Evolutionary conservation across 192 early-diverging fungal genomes (phyloP).

Genomic region (Thamnidium elegans): DNA sequence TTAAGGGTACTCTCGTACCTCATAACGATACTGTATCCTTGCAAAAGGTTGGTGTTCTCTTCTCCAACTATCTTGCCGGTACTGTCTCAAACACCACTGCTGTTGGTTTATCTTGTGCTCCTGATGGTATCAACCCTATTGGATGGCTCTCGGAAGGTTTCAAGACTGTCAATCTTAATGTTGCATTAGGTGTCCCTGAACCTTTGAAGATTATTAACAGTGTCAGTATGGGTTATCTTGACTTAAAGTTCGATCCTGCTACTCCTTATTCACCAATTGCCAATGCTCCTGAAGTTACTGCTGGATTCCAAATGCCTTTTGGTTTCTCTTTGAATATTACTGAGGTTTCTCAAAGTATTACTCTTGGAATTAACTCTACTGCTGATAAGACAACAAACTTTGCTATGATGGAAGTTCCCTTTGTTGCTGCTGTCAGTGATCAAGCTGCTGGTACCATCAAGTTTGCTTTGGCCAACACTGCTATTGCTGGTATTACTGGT

Average conservation of each 20-base stretch:
- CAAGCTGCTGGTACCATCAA: conserved; percentile 41
- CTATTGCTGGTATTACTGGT: conserved; percentile 44
- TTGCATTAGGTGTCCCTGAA: conserved; percentile 42
- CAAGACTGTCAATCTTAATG: conserved; percentile 48
- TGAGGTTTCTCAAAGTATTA: conserved; percentile 51
- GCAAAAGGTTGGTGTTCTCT: conserved; percentile 45
- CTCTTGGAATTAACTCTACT: conserved; percentile 31
- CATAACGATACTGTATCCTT: conserved; percentile 45
- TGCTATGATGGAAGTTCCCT: conserved; percentile 27
- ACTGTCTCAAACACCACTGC: conserved; percentile 44
- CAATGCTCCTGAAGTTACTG: conserved; percentile 43
- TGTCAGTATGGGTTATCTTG: conserved; percentile 51
- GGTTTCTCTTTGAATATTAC: conserved; percentile 59
- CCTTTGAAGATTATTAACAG: conserved; percentile 50
- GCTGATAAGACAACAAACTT: conserved; percentile 30
- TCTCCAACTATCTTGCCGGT: conserved; percentile 55
- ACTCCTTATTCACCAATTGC: conserved; percentile 51
- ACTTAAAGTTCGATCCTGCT: conserved; percentile 45
- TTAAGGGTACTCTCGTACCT: conserved; percentile 52
- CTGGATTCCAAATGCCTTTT: conserved; percentile 58
- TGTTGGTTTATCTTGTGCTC: conserved; percentile 48
- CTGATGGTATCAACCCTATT: conserved; percentile 46
- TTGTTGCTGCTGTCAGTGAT: conserved; percentile 37
- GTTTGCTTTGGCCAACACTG: conserved; percentile 45
- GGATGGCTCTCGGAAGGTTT: conserved; percentile 50